Base-by-base conservation (phyloP, 1,139 yeast species). In the Geotrichum histeridarum region DNA sequence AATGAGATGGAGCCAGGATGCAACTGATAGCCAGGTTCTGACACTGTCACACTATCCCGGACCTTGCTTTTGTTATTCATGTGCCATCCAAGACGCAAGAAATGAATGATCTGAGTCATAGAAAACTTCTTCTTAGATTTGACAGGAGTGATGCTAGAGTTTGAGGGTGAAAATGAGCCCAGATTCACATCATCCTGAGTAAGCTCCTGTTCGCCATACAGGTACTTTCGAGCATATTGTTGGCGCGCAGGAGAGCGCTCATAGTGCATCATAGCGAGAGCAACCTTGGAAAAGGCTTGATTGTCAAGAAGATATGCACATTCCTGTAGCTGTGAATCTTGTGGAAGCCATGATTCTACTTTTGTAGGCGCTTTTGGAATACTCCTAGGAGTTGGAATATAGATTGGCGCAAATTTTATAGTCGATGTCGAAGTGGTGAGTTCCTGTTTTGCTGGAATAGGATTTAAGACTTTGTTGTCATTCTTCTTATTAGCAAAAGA, bases 1-100 rank as follows among this genome's bases (percentile, higher is more conserved):
- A 37, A 36, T 15, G 47, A 42, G 7, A 50, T 43, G 31, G 48
- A 27, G 11, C 33, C 42, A 14, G 52, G 48, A 7, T 43, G 52
- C 12, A 50, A n/a, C n/a, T 50, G 52, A 33, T 35, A 42, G 14
- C 48, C 52, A 22, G 52, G 48, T 15, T 17, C 22, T 8, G 35
- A 22, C 31, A 32, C 14, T 8, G 39, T 37, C n/a, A 37, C 30
- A 4, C 7, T 17, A 17, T 39, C 42, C 1, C 27, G 4, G 9
- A 35, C 36, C 14, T 22, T 33, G 8, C 15, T 27, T 8, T 41
- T 36, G 33, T 30, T 14, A 18, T 48, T 48, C 36, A 42, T 7
- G 27, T 42, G 14, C 51, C 47, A 42, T 1, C 52, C 52, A 15
- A 50, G 47, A 8, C 39, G 42, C 9, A 50, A 37, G 35, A 42